Evolutionary conservation across 2,329 filamentous ascomycete genomes (phyloP).

Genomic region (Ceratocystis colombiana): DNA sequence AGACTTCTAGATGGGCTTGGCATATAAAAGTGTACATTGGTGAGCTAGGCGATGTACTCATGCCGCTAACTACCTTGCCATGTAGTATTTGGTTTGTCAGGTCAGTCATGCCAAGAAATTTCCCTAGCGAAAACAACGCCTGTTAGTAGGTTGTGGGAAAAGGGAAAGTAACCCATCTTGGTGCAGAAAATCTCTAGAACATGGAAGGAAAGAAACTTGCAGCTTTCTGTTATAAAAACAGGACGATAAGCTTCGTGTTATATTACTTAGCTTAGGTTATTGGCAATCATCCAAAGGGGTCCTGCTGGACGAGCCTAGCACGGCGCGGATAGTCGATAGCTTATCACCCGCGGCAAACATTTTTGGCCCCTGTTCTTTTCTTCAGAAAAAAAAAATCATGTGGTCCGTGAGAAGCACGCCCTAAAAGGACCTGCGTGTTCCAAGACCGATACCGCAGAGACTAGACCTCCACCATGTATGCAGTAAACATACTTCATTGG

Average conservation of each 20-base stretch:
- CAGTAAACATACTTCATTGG: neutral
- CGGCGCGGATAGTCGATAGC: neutral
- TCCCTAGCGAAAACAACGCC: no score
- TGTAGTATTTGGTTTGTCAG: no score
- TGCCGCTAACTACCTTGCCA: no score
- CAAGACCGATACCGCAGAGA: slow-evolving; percentile 4
- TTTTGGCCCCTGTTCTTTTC: neutral
- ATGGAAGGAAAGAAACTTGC: no score
- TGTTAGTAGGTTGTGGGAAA: no score
- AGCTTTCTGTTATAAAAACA: no score
- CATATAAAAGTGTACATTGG: no score
- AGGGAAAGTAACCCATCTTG: no score
- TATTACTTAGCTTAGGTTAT: neutral
- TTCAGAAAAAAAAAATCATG: neutral
- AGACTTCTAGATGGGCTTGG: no score
- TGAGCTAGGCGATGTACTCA: no score
- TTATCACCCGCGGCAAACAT: slow-evolving; percentile 6
- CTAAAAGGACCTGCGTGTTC: neutral
- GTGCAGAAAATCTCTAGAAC: no score
- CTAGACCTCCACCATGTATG: neutral
- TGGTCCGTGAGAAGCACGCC: slow-evolving; percentile 6
- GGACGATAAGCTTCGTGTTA: neutral
- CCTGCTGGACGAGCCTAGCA: neutral
- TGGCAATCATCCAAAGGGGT: neutral
- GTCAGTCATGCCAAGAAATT: no score